Percentiles rank a stretch among this genome's conserved stretches.
Conservation (phyloP, 1,284 basidiomycete species). For the Gomphus bonarii region DNA sequence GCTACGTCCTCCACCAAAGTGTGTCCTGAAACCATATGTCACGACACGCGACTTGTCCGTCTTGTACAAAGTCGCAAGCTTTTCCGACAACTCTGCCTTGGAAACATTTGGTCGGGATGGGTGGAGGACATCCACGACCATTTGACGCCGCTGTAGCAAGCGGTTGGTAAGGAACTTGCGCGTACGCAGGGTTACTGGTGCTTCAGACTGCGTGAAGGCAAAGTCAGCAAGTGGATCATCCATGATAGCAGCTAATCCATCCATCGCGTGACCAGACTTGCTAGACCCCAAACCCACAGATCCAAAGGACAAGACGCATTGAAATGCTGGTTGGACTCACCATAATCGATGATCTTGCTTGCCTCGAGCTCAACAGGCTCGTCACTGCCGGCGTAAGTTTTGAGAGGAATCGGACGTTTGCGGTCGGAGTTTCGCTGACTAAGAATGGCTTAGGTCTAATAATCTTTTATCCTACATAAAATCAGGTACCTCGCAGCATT, state of each 20-base stretch:
- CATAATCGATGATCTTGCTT: conserved; percentile 12
- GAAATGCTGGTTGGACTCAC: conserved; percentile 8
- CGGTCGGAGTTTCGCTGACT: conserved; percentile 5
- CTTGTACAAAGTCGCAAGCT: conserved; percentile 78
- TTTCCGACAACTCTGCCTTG: conserved; percentile 87
- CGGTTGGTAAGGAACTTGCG: conserved; percentile 99
- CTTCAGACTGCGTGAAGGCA: conserved; percentile 36
- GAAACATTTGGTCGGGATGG: conserved; percentile 93
- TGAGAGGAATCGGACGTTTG: conserved; percentile 1
- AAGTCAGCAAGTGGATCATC: conserved; percentile 8
- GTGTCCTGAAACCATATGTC: conserved; percentile 78
- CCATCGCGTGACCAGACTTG: conserved; percentile 4
- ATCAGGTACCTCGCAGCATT: background rate
- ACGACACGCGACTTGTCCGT: conserved; percentile 69
- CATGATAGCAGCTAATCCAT: conserved; percentile 4
- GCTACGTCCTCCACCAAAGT: conserved; percentile 97
- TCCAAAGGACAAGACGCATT: background rate
- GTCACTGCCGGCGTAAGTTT: conserved; percentile 8
- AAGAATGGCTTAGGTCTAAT: background rate
- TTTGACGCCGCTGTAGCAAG: conserved; percentile 87
- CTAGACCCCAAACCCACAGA: background rate
- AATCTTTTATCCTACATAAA: background rate
- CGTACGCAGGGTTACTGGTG: conserved; percentile 94
- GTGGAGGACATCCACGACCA: conserved; percentile 93
- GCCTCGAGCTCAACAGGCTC: conserved; percentile 13